Evolutionary conservation across 2,329 filamentous ascomycete genomes (phyloP).

Genomic region (Claviceps humidiphila): DNA sequence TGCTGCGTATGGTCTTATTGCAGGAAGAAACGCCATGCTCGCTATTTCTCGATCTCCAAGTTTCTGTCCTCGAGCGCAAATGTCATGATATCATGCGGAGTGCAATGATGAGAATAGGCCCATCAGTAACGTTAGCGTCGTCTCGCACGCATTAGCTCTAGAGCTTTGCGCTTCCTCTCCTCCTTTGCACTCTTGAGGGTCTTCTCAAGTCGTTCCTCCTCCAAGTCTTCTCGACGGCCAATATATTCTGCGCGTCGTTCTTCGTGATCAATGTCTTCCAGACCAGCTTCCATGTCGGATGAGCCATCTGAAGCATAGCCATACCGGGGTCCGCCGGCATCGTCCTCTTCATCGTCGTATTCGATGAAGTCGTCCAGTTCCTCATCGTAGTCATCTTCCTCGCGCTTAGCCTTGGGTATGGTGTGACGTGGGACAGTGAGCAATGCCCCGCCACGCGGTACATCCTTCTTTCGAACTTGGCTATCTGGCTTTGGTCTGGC

Average conservation of each 20-base stretch:
- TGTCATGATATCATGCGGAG: background rate
- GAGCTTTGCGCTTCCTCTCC: constrained; percentile 31
- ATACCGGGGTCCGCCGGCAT: constrained; percentile 28
- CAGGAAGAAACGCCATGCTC: background rate
- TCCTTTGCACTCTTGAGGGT: constrained; percentile 49
- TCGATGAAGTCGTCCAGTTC: constrained; percentile 50
- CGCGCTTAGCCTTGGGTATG: constrained; percentile 22
- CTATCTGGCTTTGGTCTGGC: constrained; percentile 41
- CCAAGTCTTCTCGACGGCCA: constrained; percentile 54
- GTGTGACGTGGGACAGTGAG: constrained; percentile 20
- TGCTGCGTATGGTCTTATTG: background rate
- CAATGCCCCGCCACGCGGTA: constrained; percentile 27
- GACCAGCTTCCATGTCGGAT: constrained; percentile 67
- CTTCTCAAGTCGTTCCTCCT: constrained; percentile 49
- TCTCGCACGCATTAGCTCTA: constrained; percentile 22
- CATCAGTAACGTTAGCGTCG: constrained; percentile 11
- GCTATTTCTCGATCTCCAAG: background rate
- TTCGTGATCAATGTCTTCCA: constrained; percentile 61
- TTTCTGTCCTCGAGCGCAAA: background rate
- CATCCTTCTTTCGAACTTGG: constrained; percentile 18
- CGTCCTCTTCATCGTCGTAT: constrained; percentile 43
- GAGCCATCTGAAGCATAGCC: constrained; percentile 52
- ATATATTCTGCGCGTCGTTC: constrained; percentile 48
- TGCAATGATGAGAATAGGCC: background rate
- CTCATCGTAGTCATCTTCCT: constrained; percentile 49